Conservation (phyloP, 169 alveolate species). For the Cardiosporidium cionae region DNA sequence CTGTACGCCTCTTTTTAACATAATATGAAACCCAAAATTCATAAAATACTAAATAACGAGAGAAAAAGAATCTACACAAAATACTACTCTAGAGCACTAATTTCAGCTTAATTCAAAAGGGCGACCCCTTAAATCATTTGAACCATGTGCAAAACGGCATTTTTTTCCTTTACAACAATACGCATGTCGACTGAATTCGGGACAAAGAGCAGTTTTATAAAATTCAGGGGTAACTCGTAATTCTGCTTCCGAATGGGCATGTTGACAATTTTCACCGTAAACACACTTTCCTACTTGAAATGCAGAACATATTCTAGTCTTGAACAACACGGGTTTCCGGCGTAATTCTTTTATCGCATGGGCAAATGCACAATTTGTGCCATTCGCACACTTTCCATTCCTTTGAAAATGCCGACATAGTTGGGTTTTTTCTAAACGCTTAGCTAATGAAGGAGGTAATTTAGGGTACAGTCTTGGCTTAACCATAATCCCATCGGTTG, state of each 20-base stretch:
- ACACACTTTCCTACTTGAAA: slow-evolving; percentile 22
- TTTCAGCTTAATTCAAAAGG: too few species aligned
- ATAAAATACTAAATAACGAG: too few species aligned
- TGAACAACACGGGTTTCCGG: slow-evolving; percentile 24
- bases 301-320: slow-evolving; percentile 30
- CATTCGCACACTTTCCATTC: slow-evolving; percentile 30
- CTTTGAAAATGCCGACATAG: slow-evolving; percentile 16
- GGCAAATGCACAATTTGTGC: slow-evolving; percentile 31
- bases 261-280: slow-evolving; percentile 15
- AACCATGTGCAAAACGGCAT: slow-evolving; percentile 36
- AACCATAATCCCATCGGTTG: too few species aligned
- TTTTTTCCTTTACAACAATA: slow-evolving; percentile 21
- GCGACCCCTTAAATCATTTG: slow-evolving; percentile 31
- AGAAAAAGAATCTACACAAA: too few species aligned
- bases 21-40: too few species aligned
- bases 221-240: slow-evolving; percentile 20
- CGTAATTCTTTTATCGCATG: slow-evolving; percentile 33
- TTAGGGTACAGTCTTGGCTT: too few species aligned
- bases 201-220: background rate
- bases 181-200: slow-evolving; percentile 3
- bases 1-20: too few species aligned
- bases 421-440: background rate
- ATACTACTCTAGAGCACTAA: too few species aligned
- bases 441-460: background rate
- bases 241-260: slow-evolving; percentile 39